phyloP scores from a whole-genome alignment of 2,329 filamentous ascomycete genomes.

The Penicillium decumbens region DNA sequence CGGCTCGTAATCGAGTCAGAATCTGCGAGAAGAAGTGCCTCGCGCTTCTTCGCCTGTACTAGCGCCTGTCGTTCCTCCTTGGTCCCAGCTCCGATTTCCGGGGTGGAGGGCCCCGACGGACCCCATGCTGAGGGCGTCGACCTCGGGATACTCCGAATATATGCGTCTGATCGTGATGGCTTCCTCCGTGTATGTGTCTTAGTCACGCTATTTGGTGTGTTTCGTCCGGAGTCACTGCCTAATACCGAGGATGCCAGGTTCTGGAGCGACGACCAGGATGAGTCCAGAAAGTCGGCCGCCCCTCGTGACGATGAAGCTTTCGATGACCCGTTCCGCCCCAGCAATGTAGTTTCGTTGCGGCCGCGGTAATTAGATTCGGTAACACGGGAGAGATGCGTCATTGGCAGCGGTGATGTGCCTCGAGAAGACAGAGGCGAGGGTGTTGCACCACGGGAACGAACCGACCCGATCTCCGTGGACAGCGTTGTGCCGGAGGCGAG shows the following conservation, averaged over 20 bases:
- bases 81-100: conserved; percentile 36
- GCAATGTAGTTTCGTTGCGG: conserved; percentile 20
- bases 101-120: conserved; percentile 32
- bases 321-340: conserved; percentile 24
- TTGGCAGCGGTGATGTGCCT: conserved; percentile 38
- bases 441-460: conserved; percentile 40
- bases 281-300: conserved; percentile 40
- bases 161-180: conserved; percentile 35
- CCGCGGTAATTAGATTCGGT: conserved; percentile 24
- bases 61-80: conserved; percentile 44
- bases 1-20: conserved; percentile 35
- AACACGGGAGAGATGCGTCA: conserved; percentile 35
- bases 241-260: conserved; percentile 47
- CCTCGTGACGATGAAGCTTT: conserved; percentile 25
- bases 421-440: conserved; percentile 39
- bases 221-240: conserved; percentile 37
- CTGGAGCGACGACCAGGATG: conserved; percentile 48
- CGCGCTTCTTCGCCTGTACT: conserved; percentile 47
- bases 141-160: conserved; percentile 25
- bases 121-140: conserved; percentile 39
- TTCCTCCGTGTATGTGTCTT: conserved; percentile 33
- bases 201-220: conserved; percentile 25
- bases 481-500: conserved; percentile 28
- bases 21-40: conserved; percentile 44
- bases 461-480: conserved; percentile 16